Base-by-base conservation (phyloP, 495 filamentous ascomycete species). In the Monascus purpureus region DNA sequence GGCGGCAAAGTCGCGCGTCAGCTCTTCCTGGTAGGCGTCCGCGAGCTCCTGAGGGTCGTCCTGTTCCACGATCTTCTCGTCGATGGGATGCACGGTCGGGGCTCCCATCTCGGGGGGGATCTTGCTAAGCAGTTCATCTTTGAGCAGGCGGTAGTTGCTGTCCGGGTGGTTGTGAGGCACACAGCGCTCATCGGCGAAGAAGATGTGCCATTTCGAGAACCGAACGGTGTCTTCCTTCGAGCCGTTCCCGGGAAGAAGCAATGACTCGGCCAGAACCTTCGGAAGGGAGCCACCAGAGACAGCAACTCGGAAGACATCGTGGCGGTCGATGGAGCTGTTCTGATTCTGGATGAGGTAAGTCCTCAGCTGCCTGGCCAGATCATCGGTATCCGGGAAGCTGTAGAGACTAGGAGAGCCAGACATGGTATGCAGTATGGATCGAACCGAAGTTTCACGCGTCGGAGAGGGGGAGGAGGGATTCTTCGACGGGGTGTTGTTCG, bases 221-320 rank as follows among this genome's bases (percentile, higher is more conserved):
- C 76, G 63, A 34, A 85, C 55, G 6, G 58, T 63, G 37, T 83
- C 76, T 16, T 77, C 75, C 8, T 60, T 52, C 20, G 52, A 50
- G 22, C 67, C 72, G 36, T 68, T 60, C 12, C 72, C 56, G 1
- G 65, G 56, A 1, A 75, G 53, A 3, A 96, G 72, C 7, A 97
- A 75, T 2, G 85, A 81, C 39, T 69, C 68, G 13, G 85, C 84
- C 14, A 97, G 81, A 16, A 78, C 81, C 35, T 77, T 72, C 14
- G 90, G 90, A 5, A 97, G 75, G 9, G 92, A 96, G 29, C 90
- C 92, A 42, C 92, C 90, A 1, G 90, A 96, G 26, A 97, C 80
- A 27, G 75, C 90, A 37, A 97, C 65, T 49, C 87, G 87, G 69
- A 97, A 94, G 46, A 66, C 70, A 32, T 64, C 60, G 56, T 97